Base-by-base conservation (phyloP, 257 asterid genomes). In the Solanum verrucosum region DNA sequence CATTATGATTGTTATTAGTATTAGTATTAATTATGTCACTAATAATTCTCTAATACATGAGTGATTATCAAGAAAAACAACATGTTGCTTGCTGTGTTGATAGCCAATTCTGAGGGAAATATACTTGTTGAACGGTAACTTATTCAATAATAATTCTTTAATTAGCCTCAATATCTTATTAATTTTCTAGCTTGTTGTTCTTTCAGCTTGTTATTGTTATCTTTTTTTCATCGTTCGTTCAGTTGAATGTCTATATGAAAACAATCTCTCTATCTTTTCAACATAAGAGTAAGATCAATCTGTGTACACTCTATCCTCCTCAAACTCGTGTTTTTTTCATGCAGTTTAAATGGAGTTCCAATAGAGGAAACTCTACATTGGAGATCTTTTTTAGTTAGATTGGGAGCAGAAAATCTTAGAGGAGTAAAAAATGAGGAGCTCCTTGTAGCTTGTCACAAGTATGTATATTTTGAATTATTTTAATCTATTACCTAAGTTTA, bases 341-440 rank as follows among this genome's bases (percentile, higher is more conserved):
- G 90, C 87, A 96, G 99, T 77, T 95, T 95, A 90, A 95, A 95
- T 90, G 99, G 99, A 90, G 98, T 97, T 68, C 99, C 98, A 60
- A 94, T 98, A 0, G 99, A 97, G 93, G 99, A 97, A 86, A 98
- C 98, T 85, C 84, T 94, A 81, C 99, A 97, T 86, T 96, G 99
- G 99, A 93, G 99, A 90, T 94, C 96, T 84, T 97, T 97, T 92
- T 90, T 97, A 56, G 99, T 97, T 79, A 97, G 94, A 90, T 91
- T 97, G 65, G 99, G 98, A 87, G 95, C 98, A 37, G 99, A 97
- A 75, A 97, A 97, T 93, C 98, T 97, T 37, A 94, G 84, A 89
- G 98, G 98, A 73, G 95, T 91, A 63, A 97, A 97, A 92, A 97
- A 96, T 88, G 99, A 97, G 90, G 99, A 97, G 93, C 98, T 96